Evolutionary conservation across 2,329 filamentous ascomycete genomes (phyloP).

Genomic region (Fusarium phyllophilum): DNA sequence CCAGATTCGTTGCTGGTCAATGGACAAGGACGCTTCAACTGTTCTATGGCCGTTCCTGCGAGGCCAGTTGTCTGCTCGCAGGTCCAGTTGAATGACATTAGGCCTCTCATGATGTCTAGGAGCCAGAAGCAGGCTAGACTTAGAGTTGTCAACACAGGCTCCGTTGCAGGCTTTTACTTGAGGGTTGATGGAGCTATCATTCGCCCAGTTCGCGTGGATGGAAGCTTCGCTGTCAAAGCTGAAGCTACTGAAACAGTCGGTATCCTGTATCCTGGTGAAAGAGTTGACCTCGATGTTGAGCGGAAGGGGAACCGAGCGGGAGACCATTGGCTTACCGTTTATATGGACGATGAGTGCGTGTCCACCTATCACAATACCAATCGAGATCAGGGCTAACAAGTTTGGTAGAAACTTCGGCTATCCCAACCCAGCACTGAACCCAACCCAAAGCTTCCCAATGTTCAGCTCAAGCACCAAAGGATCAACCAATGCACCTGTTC

Average conservation of each 20-base stretch:
- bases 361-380: rapidly evolving
- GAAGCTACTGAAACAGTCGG: not conserved
- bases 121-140: not conserved
- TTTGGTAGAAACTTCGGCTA: not conserved
- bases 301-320: rapidly evolving
- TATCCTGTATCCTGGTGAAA: not conserved
- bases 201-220: not conserved
- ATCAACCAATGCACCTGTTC: rapidly evolving
- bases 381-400: not conserved
- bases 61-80: not conserved
- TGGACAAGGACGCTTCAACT: not conserved
- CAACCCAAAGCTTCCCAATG: not conserved
- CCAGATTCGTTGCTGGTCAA: not conserved
- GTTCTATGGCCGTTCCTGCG: conserved; percentile 4
- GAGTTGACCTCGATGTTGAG: not conserved
- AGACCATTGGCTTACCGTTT: not conserved
- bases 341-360: conserved; percentile 5
- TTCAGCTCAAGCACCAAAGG: rapidly evolving
- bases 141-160: not conserved
- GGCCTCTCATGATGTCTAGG: rapidly evolving
- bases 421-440: not conserved
- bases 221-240: not conserved
- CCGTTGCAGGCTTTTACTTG: not conserved
- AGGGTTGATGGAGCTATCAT: not conserved
- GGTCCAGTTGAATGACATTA: not conserved